A percentile compares a stretch with the other conserved stretches of the same genome.
Evolutionary conservation across 129 eudicot species (phyloP).

Genomic region (Lactuca saligna): DNA sequence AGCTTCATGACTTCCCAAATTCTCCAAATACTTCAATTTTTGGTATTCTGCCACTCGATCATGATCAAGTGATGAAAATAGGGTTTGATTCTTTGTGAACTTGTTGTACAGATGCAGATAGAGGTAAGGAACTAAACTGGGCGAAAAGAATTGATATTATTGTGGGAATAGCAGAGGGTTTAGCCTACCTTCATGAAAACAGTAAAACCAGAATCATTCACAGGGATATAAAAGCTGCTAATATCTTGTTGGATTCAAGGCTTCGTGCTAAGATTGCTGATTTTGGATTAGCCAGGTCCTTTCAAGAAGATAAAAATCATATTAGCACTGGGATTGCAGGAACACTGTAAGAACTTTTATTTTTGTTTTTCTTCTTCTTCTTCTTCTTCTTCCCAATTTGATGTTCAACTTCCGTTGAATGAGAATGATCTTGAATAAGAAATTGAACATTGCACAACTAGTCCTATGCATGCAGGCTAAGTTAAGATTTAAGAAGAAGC

Average conservation of each 20-base stretch:
- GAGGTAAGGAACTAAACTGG: slow-evolving; percentile 69
- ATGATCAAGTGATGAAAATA: slow-evolving; percentile 13
- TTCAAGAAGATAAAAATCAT: slow-evolving; percentile 79
- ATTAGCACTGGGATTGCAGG: slow-evolving; percentile 91
- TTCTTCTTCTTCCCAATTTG: too few relatives aligned
- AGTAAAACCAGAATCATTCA: slow-evolving; percentile 66
- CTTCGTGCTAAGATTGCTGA: slow-evolving; percentile 81
- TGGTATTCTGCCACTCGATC: neutral
- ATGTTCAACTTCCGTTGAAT: too few relatives aligned
- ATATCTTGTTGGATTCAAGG: slow-evolving; percentile 70
- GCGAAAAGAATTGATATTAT: slow-evolving; percentile 60
- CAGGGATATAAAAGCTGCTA: slow-evolving; percentile 77
- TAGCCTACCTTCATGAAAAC: slow-evolving; percentile 88
- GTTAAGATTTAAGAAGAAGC: too few relatives aligned
- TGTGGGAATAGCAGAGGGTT: slow-evolving; percentile 64
- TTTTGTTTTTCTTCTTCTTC: too few relatives aligned
- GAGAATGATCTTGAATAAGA: too few relatives aligned
- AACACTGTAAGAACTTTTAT: slow-evolving; percentile 52
- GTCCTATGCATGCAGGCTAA: too few relatives aligned
- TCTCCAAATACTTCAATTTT: neutral
- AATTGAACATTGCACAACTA: too few relatives aligned
- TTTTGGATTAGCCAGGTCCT: slow-evolving; percentile 87
- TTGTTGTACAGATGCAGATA: slow-evolving; percentile 47
- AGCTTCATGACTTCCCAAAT: slow-evolving; percentile 11
- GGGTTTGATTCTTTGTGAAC: neutral